phyloP scores from a whole-genome alignment of 2,329 filamentous ascomycete species.

The Teratosphaeria zuluensis region DNA sequence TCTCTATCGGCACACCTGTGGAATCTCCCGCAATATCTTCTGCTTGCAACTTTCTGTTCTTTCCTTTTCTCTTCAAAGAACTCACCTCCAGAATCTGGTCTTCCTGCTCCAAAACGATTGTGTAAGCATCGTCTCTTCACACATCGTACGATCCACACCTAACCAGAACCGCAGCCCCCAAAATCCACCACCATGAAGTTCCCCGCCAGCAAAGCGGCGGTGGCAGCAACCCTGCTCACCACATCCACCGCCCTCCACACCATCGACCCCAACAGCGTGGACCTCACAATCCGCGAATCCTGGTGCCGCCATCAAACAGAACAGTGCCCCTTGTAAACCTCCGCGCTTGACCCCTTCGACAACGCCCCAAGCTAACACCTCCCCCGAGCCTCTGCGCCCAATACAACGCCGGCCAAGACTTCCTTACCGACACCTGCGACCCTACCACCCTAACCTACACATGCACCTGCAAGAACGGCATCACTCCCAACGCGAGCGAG shows the following conservation, averaged over 20 bases:
- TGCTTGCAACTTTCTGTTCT: no score
- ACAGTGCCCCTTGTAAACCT: conserved; percentile 40
- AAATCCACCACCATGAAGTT: conserved; percentile 33
- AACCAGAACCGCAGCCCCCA: background rate
- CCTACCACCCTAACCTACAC: conserved; percentile 51
- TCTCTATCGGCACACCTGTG: no score
- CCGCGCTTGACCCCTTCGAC: background rate
- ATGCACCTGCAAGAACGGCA: conserved; percentile 60
- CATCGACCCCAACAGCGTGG: conserved; percentile 55
- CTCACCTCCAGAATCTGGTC: no score
- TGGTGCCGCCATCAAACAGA: conserved; percentile 59
- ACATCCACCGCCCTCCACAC: conserved; percentile 44
- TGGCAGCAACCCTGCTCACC: conserved; percentile 30
- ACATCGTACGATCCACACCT: background rate
- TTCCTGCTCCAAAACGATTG: no score
- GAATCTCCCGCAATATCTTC: no score
- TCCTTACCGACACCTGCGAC: conserved; percentile 57
- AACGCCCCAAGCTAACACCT: background rate
- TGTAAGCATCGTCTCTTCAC: background rate
- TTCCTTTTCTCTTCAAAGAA: no score
- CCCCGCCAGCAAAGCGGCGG: conserved; percentile 39
- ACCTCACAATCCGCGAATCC: conserved; percentile 26
- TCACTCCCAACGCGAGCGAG: conserved; percentile 61
- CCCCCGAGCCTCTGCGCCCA: conserved; percentile 53
- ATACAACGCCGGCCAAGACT: conserved; percentile 31